Evolutionary conservation across 768 basidiomycete species (phyloP).

Genomic region (Tulasnella sp.): DNA sequence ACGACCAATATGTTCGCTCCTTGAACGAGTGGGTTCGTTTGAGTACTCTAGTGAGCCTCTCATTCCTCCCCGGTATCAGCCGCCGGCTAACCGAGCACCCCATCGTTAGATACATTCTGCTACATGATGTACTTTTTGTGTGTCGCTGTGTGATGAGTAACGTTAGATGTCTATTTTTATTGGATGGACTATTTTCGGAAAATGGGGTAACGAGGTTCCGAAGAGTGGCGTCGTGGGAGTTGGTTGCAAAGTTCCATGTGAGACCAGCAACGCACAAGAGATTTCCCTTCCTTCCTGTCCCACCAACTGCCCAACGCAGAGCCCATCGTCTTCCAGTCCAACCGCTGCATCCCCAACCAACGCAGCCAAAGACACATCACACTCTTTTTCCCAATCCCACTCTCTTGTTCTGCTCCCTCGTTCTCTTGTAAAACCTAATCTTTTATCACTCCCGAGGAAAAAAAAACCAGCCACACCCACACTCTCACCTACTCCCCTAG

Average conservation of each 20-base stretch:
- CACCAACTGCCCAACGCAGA: neutral
- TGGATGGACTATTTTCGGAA: neutral
- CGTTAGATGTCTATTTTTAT: neutral
- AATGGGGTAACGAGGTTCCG: slow-evolving; percentile 1
- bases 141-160: neutral
- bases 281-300: neutral
- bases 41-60: slow-evolving; percentile 53
- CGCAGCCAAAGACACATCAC: slow-evolving; percentile 12
- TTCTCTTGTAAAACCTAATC: slow-evolving; percentile 8
- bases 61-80: neutral
- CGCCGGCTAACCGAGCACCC: neutral
- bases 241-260: neutral
- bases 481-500: neutral
- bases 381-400: slow-evolving; percentile 14
- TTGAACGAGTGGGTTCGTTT: slow-evolving; percentile 68
- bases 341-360: neutral
- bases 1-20: slow-evolving; percentile 67
- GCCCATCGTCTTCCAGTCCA: neutral
- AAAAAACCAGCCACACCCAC: neutral
- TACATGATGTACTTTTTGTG: neutral
- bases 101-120: neutral
- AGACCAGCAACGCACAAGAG: neutral
- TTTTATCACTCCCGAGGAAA: neutral
- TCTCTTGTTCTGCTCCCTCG: neutral
- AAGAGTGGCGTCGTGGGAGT: slow-evolving; percentile 1